Conservation (phyloP, 306 rosid species). For the Cajanus cajan region DNA sequence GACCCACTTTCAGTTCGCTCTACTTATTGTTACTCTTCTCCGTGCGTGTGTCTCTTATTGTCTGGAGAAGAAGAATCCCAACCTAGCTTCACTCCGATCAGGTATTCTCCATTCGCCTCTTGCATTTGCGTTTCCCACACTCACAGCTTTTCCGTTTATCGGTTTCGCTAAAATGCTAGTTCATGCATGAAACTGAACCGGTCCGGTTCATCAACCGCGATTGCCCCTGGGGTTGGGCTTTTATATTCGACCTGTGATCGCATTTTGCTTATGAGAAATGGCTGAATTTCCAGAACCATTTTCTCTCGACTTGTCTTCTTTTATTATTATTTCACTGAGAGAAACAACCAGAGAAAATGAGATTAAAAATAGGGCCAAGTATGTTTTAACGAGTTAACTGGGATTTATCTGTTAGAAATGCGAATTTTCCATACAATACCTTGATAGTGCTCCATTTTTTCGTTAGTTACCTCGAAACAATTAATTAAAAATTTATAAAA, state of each 20-base stretch:
- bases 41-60: too few species aligned
- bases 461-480: neutral
- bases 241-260: neutral
- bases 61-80: neutral
- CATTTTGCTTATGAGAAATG: neutral
- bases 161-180: neutral
- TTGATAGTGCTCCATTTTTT: neutral
- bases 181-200: neutral
- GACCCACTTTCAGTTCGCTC: neutral
- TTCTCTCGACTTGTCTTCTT: neutral
- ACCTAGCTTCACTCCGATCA: slow-evolving; percentile 12
- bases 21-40: neutral
- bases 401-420: neutral
- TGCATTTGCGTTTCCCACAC: neutral
- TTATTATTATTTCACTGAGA: neutral
- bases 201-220: neutral
- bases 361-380: neutral
- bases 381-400: neutral
- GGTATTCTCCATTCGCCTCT: slow-evolving; percentile 10
- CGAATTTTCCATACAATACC: neutral
- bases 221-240: neutral
- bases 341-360: neutral
- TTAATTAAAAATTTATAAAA: neutral
- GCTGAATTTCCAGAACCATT: neutral
- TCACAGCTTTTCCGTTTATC: neutral